A percentile compares a stretch with the other conserved stretches of the same genome.
Conservation (phyloP, 2,329 filamentous ascomycete species). For the Clarireedia homoeocarpa region DNA sequence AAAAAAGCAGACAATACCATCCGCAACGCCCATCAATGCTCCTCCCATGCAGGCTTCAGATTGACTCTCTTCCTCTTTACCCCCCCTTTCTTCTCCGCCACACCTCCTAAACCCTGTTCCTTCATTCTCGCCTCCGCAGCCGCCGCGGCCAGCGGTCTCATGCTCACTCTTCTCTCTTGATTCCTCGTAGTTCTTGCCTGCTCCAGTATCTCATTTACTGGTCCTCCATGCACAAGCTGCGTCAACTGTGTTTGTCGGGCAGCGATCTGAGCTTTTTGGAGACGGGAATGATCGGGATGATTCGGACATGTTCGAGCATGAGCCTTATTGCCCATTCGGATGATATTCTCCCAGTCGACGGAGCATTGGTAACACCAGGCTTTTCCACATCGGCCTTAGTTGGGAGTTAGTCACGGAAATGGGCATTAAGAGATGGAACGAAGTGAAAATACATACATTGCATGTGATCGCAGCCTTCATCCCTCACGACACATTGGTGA, state of each 20-base stretch:
- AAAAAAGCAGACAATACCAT: no score
- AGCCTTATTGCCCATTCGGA: conserved; percentile 13
- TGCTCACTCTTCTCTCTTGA: conserved; percentile 2
- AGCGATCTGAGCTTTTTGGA: neutral
- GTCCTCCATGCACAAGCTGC: conserved; percentile 15
- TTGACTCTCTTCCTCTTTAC: neutral
- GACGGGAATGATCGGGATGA: neutral
- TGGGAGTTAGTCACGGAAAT: neutral
- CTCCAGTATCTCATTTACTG: conserved; percentile 12
- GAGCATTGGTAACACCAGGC: conserved; percentile 21
- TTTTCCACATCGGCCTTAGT: conserved; percentile 15
- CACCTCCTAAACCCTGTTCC: neutral
- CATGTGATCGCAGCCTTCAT: conserved; percentile 21
- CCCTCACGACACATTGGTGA: conserved; percentile 15
- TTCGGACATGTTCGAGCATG: conserved; percentile 11
- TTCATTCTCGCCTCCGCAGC: neutral
- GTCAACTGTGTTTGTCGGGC: conserved; percentile 6
- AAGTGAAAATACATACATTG: conserved; percentile 8
- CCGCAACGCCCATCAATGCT: neutral
- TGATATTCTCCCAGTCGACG: conserved; percentile 18
- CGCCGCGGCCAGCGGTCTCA: conserved; percentile 12
- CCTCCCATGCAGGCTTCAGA: neutral
- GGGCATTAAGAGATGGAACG: neutral
- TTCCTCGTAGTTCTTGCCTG: conserved; percentile 10
- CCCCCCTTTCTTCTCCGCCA: neutral